Evolutionary conservation across 148 eudicot species (phyloP), one percentile per base, ranked within the genome.

Genomic region (Diospyros kaki): DNA sequence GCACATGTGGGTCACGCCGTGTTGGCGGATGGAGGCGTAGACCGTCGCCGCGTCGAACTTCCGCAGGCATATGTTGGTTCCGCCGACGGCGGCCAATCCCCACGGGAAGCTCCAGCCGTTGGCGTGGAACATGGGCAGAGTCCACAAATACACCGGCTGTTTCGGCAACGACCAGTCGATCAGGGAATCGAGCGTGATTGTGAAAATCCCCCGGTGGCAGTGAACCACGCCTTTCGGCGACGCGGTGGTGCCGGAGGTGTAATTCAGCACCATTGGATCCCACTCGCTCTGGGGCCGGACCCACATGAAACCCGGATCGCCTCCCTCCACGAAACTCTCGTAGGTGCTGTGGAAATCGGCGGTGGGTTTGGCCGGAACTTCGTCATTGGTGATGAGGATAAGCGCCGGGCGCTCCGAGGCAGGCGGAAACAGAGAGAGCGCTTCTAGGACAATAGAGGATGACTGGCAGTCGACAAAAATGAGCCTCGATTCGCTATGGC

Each of bases 181-280:
- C 3, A 88, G 52, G 9, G 87, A 73, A 76, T 88, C 91, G 18
- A 86, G 17, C 0, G 84, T 79, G 43, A 75, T 59, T 1, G 82
- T 74, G 68, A 71, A 86, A 11, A 77, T 42, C 1, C 77, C 76
- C 14, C 89, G 78, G 77, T 88, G 89, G 55, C 75, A 76, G 58
- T 82, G 86, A 3, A 88, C 86, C 0, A 84, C 89, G 0, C 91
- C 91, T 40, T 88, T 88, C 0, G 91, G 91, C 0, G 89, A 78
- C 3, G 91, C 82, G 2, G 91, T 88, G 9, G 89, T 88, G n/a
- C 91, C 91, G 0, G 89, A 88, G 1, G 91, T 88, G 73, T 88
- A 88, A 39, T 88, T 88, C 2, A 88, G 53, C 0, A 76, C 58
- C 15, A 85, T 66, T 3, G 88, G 88, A 2, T 82, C 88, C 79